These are phyloP conservation scores for Dendrostoma leiphaemia DNA, from an alignment of 2,329 filamentous ascomycete genomes.

Conservation along the genomic window DNA sequence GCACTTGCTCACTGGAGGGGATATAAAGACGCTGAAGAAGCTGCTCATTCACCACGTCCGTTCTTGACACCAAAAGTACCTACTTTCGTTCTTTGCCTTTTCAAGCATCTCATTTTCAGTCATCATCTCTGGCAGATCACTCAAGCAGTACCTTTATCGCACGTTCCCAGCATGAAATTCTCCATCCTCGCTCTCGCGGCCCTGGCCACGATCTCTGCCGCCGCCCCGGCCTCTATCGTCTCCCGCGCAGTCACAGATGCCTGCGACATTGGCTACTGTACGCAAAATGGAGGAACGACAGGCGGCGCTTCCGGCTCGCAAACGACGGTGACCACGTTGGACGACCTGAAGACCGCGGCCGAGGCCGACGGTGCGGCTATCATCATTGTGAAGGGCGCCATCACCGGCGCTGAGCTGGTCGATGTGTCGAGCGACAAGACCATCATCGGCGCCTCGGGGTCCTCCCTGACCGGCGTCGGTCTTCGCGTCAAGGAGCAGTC, in stretches of 20 bases:
- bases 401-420: constrained; percentile 41
- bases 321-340: constrained; percentile 51
- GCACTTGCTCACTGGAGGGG: no score
- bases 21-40: no score
- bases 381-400: constrained; percentile 44
- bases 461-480: constrained; percentile 43
- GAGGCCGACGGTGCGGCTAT: constrained; percentile 42
- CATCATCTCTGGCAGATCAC: constrained; percentile 15
- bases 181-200: constrained; percentile 4
- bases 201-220: constrained; percentile 4
- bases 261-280: constrained; percentile 41
- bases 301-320: constrained; percentile 54
- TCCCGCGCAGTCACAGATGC: constrained; percentile 18
- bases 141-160: background rate
- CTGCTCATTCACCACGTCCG: background rate
- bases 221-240: background rate
- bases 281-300: constrained; percentile 49
- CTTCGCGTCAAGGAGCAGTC: constrained; percentile 49
- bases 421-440: constrained; percentile 48
- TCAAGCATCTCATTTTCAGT: constrained; percentile 4
- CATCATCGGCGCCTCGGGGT: constrained; percentile 42
- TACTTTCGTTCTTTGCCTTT: constrained; percentile 13
- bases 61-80: constrained; percentile 6
- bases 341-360: constrained; percentile 48
- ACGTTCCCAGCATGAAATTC: constrained; percentile 15